Conservation (phyloP, 1,284 basidiomycete species). For the Ustilago trichophora region DNA sequence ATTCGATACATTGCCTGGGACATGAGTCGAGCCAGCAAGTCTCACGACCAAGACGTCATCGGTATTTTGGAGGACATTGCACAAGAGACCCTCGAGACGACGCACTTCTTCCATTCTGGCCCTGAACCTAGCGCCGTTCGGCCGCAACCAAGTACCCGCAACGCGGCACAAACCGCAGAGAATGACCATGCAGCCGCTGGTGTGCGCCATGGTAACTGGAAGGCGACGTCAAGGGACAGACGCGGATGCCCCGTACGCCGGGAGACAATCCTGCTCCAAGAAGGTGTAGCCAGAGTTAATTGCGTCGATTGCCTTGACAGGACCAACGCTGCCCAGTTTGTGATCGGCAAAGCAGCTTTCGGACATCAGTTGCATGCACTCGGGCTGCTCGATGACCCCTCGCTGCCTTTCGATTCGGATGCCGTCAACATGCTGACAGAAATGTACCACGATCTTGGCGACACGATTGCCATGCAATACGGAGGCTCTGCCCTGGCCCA, state of each 20-base stretch:
- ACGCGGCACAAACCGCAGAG: neutral
- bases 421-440: constrained; percentile 97
- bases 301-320: constrained; percentile 88
- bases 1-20: constrained; percentile 96
- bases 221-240: neutral
- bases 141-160: neutral
- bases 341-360: constrained; percentile 93
- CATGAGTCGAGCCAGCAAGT: constrained; percentile 73
- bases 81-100: constrained; percentile 89
- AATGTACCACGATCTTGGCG: constrained; percentile 82
- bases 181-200: neutral
- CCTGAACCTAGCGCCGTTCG: constrained; percentile 53
- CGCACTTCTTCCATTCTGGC: constrained; percentile 87
- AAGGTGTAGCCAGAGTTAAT: constrained; percentile 75
- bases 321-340: constrained; percentile 97
- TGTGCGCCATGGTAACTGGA: neutral
- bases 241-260: constrained; percentile 9
- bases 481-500: constrained; percentile 86
- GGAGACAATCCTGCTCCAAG: constrained; percentile 78
- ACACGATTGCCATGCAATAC: constrained; percentile 85
- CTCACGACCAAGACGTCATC: constrained; percentile 94
- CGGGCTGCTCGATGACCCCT: constrained; percentile 77
- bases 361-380: constrained; percentile 96
- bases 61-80: constrained; percentile 94
- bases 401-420: constrained; percentile 90